A percentile compares a stretch with the other conserved stretches of the same genome.
These are phyloP conservation scores for Vicia faba DNA, from an alignment of 306 rosid species.

Conservation along the genomic window DNA sequence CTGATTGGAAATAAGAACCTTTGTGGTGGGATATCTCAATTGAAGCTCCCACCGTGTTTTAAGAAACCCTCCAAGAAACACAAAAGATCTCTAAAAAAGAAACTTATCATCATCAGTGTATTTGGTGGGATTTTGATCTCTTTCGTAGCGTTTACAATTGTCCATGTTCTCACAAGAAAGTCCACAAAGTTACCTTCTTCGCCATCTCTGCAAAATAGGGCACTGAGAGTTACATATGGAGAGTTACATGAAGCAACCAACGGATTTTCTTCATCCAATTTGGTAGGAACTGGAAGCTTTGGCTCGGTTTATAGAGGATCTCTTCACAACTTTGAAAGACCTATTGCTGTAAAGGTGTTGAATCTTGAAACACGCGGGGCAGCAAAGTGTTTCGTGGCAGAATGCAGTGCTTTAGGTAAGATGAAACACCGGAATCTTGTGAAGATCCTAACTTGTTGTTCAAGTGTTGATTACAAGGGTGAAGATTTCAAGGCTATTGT, in stretches of 20 bases:
- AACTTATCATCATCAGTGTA: too few species aligned
- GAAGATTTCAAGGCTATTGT: constrained; percentile 42
- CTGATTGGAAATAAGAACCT: constrained; percentile 37
- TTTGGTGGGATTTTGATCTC: too few species aligned
- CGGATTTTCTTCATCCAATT: neutral
- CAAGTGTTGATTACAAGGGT: constrained; percentile 39
- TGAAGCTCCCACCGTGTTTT: constrained; percentile 32
- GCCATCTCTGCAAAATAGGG: too few species aligned
- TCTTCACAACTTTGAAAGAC: neutral
- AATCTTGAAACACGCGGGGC: constrained; percentile 44
- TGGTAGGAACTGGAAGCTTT: neutral
- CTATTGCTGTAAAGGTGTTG: constrained; percentile 39
- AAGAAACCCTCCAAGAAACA: neutral
- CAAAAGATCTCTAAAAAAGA: neutral
- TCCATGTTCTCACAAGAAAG: too few species aligned
- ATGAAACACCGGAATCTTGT: constrained; percentile 43
- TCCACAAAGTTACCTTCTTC: too few species aligned
- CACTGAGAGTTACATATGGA: neutral
- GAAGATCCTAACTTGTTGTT: constrained; percentile 40
- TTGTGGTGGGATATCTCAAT: constrained; percentile 45
- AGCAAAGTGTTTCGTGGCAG: constrained; percentile 41
- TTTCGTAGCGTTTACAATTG: too few species aligned
- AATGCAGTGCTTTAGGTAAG: constrained; percentile 37
- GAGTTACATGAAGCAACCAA: constrained; percentile 6
- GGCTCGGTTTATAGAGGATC: neutral